Evolutionary conservation across 2,329 filamentous ascomycete genomes (phyloP).

Genomic region (Alternaria sp.): DNA sequence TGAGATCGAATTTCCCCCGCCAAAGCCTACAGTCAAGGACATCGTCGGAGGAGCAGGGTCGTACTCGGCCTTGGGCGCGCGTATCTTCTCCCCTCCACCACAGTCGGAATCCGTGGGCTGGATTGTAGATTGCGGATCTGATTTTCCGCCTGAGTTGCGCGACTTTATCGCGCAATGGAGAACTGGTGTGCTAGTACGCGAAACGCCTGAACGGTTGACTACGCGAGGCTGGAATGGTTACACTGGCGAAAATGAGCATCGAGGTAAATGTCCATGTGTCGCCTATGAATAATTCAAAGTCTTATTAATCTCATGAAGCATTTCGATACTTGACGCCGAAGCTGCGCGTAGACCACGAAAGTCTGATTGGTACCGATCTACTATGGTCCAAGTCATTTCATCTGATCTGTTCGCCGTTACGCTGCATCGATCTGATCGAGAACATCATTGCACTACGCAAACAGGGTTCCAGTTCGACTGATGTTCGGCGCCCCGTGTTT

Average conservation of each 20-base stretch:
- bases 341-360: conserved; percentile 75
- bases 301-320: conserved; percentile 50
- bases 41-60: conserved; percentile 90
- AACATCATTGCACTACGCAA: conserved; percentile 69
- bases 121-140: conserved; percentile 88
- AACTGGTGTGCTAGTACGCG: conserved; percentile 75
- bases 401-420: conserved; percentile 80
- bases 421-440: conserved; percentile 78
- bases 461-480: conserved; percentile 32
- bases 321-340: conserved; percentile 93
- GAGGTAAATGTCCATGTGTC: conserved; percentile 52
- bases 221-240: conserved; percentile 96
- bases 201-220: conserved; percentile 73
- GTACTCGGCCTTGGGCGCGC: conserved; percentile 86
- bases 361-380: conserved; percentile 69
- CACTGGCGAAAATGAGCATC: conserved; percentile 68
- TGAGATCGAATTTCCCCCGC: conserved; percentile 85
- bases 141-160: conserved; percentile 77
- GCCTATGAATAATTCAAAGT: not conserved
- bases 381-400: conserved; percentile 82
- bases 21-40: conserved; percentile 72
- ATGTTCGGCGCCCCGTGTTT: conserved; percentile 67
- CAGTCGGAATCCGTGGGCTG: conserved; percentile 77
- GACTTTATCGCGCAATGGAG: conserved; percentile 75
- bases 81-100: conserved; percentile 78